Percentiles rank a stretch among this genome's conserved stretches.
phyloP scores from a whole-genome alignment of 257 asterid species.

The Leptodermis oblonga region DNA sequence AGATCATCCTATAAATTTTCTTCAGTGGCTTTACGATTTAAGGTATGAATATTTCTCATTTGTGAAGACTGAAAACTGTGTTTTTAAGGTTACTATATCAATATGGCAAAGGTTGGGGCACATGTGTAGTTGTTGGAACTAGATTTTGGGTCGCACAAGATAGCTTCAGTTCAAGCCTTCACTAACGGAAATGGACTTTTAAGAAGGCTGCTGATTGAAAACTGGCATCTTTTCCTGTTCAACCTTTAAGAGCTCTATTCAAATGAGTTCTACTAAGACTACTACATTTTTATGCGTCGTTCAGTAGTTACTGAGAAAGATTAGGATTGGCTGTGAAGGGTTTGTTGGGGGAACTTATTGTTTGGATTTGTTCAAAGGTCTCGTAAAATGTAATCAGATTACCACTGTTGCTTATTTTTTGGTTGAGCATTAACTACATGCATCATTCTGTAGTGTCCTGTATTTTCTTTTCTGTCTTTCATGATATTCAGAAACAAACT shows the following conservation, averaged over 20 bases:
- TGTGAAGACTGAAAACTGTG: neutral
- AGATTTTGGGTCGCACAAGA: too few species aligned
- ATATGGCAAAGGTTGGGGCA: too few species aligned
- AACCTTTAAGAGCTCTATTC: neutral
- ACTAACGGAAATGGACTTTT: neutral
- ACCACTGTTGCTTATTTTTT: neutral
- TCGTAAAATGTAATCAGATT: too few species aligned
- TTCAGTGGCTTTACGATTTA: slow-evolving; percentile 94
- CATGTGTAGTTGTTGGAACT: too few species aligned
- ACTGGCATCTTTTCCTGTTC: neutral
- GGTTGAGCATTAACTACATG: neutral
- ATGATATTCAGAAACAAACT: neutral
- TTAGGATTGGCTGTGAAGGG: too few species aligned
- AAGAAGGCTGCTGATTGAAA: neutral
- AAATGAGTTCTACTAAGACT: neutral
- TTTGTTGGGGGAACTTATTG: too few species aligned
- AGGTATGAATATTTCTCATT: slow-evolving; percentile 42
- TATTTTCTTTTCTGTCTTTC: neutral
- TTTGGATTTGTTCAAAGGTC: too few species aligned
- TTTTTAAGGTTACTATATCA: neutral
- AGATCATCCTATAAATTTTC: slow-evolving; percentile 97
- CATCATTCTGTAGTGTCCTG: neutral
- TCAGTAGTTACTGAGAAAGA: too few species aligned
- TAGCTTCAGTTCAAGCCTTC: neutral
- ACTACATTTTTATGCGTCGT: too few species aligned